These are phyloP conservation scores for Colletotrichum lini DNA, from an alignment of 2,329 filamentous ascomycete species.

Conservation along the genomic window DNA sequence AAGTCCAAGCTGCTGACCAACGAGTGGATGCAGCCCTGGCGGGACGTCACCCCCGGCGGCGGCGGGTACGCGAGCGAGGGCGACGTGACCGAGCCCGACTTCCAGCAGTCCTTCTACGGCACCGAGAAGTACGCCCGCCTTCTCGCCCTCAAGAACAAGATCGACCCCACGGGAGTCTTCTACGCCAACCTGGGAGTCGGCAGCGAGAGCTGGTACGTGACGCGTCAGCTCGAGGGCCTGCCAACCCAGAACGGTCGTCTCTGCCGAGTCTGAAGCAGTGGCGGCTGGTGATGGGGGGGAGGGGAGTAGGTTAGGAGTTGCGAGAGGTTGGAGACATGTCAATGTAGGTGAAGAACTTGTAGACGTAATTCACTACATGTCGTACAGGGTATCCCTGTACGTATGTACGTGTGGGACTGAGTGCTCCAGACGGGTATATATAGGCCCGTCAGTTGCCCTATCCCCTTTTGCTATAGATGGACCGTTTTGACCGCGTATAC, in stretches of 20 bases:
- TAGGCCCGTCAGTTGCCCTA: too few relatives aligned
- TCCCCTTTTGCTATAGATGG: too few relatives aligned
- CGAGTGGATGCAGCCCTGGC: constrained; percentile 50
- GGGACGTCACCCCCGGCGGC: constrained; percentile 46
- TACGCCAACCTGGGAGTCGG: constrained; percentile 49
- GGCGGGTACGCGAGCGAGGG: constrained; percentile 51
- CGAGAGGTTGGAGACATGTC: not conserved
- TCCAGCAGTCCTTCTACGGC: constrained; percentile 50
- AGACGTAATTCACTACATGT: not conserved
- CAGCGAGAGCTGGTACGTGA: constrained; percentile 46
- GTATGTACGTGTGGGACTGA: too few relatives aligned
- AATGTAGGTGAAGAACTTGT: not conserved
- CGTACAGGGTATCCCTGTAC: too few relatives aligned
- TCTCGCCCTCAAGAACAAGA: constrained; percentile 48
- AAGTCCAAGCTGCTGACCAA: constrained; percentile 48
- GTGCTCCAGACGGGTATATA: too few relatives aligned
- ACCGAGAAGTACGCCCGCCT: constrained; percentile 48
- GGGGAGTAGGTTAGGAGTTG: not conserved
- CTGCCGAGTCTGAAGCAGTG: constrained; percentile 26
- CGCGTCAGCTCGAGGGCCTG: constrained; percentile 24
- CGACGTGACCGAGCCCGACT: constrained; percentile 50
- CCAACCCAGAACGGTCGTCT: constrained; percentile 41
- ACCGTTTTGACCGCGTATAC: too few relatives aligned
- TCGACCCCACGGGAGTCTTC: constrained; percentile 50
- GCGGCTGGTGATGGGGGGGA: too few relatives aligned